phyloP scores from a whole-genome alignment of 345 rosid genomes.

The Pistacia atlantica region DNA sequence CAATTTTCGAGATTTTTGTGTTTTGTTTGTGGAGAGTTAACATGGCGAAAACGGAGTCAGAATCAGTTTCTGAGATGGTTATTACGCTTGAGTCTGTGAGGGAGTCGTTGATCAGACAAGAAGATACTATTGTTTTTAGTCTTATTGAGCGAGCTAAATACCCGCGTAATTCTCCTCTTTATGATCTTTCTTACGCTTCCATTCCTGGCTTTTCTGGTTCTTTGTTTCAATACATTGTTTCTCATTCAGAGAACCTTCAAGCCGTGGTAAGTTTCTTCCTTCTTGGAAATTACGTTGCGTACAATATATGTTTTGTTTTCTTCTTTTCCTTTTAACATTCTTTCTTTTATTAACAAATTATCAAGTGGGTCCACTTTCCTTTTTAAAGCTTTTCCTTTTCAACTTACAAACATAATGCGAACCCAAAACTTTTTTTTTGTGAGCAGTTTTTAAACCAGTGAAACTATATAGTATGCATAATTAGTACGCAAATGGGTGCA shows the following conservation, averaged over 20 bases:
- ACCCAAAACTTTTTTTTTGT: too few species aligned
- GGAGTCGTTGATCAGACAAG: conserved; percentile 73
- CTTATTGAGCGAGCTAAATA: conserved; percentile 79
- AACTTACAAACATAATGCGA: too few species aligned
- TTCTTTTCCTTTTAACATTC: background rate
- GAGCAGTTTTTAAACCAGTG: too few species aligned
- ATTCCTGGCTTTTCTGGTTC: conserved; percentile 52
- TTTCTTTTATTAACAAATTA: background rate
- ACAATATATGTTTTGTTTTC: background rate
- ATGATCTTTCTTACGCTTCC: conserved; percentile 30
- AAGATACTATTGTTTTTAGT: conserved; percentile 72
- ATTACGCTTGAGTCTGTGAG: conserved; percentile 61
- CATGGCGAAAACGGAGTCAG: conserved; percentile 12
- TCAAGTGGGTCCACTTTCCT: background rate
- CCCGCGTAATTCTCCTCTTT: conserved; percentile 50
- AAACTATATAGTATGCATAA: too few species aligned
- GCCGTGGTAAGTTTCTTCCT: conserved; percentile 48
- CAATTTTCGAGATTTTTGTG: background rate
- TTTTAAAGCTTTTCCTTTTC: too few species aligned
- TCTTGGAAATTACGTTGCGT: background rate
- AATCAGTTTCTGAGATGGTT: background rate
- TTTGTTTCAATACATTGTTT: conserved; percentile 50
- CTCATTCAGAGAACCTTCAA: conserved; percentile 59
- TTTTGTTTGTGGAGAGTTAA: conserved; percentile 8
- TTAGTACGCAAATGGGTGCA: too few species aligned